Percentiles rank a stretch among this genome's conserved stretches.
These are phyloP conservation scores for Oemleria cerasiformis DNA, from an alignment of 306 rosid genomes.

Conservation along the genomic window DNA sequence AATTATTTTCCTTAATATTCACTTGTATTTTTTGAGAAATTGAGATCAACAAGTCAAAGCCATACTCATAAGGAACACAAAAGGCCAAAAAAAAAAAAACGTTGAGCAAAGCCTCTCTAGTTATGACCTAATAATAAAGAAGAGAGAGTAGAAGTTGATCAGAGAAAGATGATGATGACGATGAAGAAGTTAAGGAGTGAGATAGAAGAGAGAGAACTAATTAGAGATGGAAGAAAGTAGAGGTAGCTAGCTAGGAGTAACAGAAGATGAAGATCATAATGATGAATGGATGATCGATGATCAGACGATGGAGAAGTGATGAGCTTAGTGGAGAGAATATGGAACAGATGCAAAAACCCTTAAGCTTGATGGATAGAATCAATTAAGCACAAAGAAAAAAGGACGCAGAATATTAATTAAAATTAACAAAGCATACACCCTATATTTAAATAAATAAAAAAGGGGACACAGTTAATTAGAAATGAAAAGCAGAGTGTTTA, in stretches of 20 bases:
- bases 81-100: not conserved
- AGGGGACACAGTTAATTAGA: conserved; percentile 14
- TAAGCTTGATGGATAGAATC: conserved; percentile 37
- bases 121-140: not conserved
- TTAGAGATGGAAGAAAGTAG: not conserved
- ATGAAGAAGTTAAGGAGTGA: conserved; percentile 20
- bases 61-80: not conserved
- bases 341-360: conserved; percentile 54
- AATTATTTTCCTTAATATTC: not conserved
- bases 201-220: conserved; percentile 47
- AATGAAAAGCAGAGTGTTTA: conserved; percentile 12
- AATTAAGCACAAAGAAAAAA: conserved; percentile 36
- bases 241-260: not conserved
- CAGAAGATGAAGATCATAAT: not conserved
- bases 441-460: conserved; percentile 1
- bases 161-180: not conserved
- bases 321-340: conserved; percentile 25
- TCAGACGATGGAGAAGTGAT: conserved; percentile 27
- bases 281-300: not conserved
- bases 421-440: conserved; percentile 11
- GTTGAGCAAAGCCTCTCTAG: not conserved
- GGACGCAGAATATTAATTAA: conserved; percentile 14
- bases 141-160: not conserved
- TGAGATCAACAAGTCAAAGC: conserved; percentile 6
- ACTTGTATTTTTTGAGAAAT: not conserved